Base-by-base conservation (phyloP, 2,329 filamentous ascomycete genomes). In the Phialophora macrospora region DNA sequence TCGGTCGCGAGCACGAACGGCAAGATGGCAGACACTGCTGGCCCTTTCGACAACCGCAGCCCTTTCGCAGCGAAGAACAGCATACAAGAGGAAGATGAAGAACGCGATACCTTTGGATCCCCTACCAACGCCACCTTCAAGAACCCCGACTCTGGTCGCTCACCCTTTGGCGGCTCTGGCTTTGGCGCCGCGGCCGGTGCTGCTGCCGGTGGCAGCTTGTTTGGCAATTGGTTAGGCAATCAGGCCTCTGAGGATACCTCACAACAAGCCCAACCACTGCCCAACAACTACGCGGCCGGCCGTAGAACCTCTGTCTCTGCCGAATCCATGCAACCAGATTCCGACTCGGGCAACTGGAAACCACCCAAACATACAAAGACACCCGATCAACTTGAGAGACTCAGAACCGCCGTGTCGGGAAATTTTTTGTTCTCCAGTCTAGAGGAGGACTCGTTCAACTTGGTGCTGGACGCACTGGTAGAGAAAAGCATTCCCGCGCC, bases 401-500 rank as follows among this genome's bases (percentile, higher is more conserved):
- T 99, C 67, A 90, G 90, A 77, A 85, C 83, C 41, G 91, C 95
- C 41, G 95, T 99, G 66, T 86, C 90, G 65, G 87, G 88, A 76
- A 98, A 98, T 80, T 97, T 98, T 76, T 83, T 99, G 68, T 98
- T 98, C 80, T 92, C 89, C 70, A 92, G 97, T 75, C 85, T 98
- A 46, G 95, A 98, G 71, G 95, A 98, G 72, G 95, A 98, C 72
- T 93, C 97, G 79, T 91, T 89, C 70, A 81, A 85, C 58, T 92
- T 95, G 73, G 93, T 98, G 52, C 84, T 99, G 12, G 92, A 92
- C 57, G 95, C 95, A 3, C 82, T 99, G 72, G 88, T 96, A 67
- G 95, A 99, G 80, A 98, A 98, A 79, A 90, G 92, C 6, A 96
- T 98, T 73, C 95, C 95, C 1, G 92, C 92, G 69, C 96, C 95